These are phyloP conservation scores for Podosphaera aphanis DNA, from an alignment of 2,329 filamentous ascomycete genomes.

Conservation along the genomic window DNA sequence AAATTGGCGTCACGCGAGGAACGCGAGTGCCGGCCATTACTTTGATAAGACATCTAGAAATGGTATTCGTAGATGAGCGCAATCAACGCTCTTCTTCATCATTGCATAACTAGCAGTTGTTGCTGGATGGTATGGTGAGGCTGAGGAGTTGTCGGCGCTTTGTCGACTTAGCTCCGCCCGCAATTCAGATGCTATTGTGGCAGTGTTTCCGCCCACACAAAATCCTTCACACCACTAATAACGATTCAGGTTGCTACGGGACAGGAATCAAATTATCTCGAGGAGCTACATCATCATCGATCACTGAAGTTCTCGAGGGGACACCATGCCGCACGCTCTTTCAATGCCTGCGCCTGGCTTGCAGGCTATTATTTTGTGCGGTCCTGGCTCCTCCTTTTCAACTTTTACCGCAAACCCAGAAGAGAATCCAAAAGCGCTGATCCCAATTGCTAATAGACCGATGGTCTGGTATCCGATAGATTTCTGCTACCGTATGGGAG, in stretches of 20 bases:
- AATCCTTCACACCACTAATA: too few species aligned
- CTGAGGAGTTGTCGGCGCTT: neutral
- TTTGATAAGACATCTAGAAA: constrained; percentile 38
- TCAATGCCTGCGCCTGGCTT: constrained; percentile 53
- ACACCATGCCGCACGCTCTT: constrained; percentile 51
- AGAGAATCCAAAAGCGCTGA: constrained; percentile 59
- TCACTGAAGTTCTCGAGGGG: neutral
- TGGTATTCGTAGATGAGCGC: neutral
- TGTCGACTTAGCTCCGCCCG: neutral
- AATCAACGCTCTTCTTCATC: neutral
- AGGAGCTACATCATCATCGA: neutral
- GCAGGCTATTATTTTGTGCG: constrained; percentile 64
- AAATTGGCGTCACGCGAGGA: constrained; percentile 37
- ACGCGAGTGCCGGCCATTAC: constrained; percentile 21
- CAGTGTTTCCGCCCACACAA: neutral
- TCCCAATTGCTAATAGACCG: constrained; percentile 63
- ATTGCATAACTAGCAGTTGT: neutral
- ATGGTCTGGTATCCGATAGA: constrained; percentile 83
- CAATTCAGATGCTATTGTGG: neutral
- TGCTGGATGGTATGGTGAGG: neutral
- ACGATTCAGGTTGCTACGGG: too few species aligned
- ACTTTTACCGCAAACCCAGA: constrained; percentile 64
- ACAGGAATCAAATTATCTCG: neutral
- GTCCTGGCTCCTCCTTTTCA: constrained; percentile 57
- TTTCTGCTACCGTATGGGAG: constrained; percentile 61